Evolutionary conservation across 192 early-diverging fungal genomes (phyloP), one percentile per base, ranked within the genome.

Genomic region (Podochytrium sp.): DNA sequence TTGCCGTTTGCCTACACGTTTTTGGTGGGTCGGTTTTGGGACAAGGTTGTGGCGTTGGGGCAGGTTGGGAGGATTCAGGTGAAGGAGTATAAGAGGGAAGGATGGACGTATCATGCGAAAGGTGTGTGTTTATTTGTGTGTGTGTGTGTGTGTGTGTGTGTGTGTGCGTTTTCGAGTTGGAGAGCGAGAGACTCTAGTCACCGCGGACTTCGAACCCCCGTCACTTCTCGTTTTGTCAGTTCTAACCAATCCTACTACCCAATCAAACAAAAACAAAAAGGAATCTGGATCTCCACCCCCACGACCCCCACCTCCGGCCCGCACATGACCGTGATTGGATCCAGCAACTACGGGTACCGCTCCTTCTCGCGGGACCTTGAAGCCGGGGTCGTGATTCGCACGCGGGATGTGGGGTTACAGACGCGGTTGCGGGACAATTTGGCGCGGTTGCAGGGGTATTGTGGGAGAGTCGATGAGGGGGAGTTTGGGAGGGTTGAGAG

Each of bases 31-130:
- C 86, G 37, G 91, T 95, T 78, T 82, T 92, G 51, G 78, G 77
- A 23, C 60, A 85, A 16, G 82, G 88, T 67, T 4, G 29, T 42
- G 51, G 23, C 34, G 30, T 27, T 18, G n/a, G 65, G 59, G 4
- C 12, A 41, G 35, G 74, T 71, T 0, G 79, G 88, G 4, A 76
- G 79, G 42, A 90, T 94, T 59, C 78, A 83, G 3, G 87, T 97
- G 23, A 80, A 85, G 39, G 96, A 98, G 81, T 98, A 94, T 76
- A 74, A 77, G 14, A 76, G 92, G 35, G 74, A 79, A 3, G 91
- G 89, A 30, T 99, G 97, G 96, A 99, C 97, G 0, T 99, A 90
- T 76, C 97, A 99, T 75, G 94, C 92, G 2, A 99, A 99, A 90
- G 94, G 93, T 92, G 81, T 30, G 14, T 38, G 12, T 4, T 7